phyloP scores from a whole-genome alignment of 1,139 yeast genomes.

The Arxiozyma slooffiae region DNA sequence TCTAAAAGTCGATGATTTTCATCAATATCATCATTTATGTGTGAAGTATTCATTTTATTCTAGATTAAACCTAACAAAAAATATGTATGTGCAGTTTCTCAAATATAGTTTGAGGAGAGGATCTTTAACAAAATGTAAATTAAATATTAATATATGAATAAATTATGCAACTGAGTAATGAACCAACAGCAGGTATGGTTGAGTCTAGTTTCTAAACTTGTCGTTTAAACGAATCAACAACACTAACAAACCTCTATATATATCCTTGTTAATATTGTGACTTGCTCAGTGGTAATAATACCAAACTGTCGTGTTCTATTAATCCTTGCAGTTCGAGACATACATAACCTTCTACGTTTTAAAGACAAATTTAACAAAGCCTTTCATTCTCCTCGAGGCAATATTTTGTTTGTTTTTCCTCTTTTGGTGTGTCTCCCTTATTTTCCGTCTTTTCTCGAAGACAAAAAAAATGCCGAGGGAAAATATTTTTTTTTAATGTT shows the following conservation, averaged over 20 bases:
- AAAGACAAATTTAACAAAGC: not conserved
- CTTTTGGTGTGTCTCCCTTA: no score
- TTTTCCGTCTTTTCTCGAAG: not conserved
- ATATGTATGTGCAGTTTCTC: not conserved
- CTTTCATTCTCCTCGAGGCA: not conserved
- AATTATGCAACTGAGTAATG: no score
- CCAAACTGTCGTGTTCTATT: not conserved
- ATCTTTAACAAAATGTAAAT: not conserved
- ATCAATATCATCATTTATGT: slow-evolving; percentile 2
- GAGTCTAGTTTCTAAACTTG: not conserved
- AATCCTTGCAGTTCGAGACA: no score
- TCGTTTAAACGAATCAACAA: not conserved
- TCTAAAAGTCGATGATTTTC: slow-evolving; percentile 15
- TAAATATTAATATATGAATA: no score
- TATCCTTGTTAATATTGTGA: not conserved
- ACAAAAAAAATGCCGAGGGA: not conserved
- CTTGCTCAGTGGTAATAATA: not conserved
- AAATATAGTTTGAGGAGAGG: no score
- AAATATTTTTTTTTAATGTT: not conserved
- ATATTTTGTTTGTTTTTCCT: no score
- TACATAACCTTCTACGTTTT: no score
- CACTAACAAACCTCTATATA: not conserved
- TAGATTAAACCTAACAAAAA: not conserved
- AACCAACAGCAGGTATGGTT: not conserved
- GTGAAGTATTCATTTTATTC: slow-evolving; percentile 1